These are phyloP conservation scores for Annulohypoxylon truncatum DNA, from an alignment of 2,329 filamentous ascomycete species.

Conservation along the genomic window DNA sequence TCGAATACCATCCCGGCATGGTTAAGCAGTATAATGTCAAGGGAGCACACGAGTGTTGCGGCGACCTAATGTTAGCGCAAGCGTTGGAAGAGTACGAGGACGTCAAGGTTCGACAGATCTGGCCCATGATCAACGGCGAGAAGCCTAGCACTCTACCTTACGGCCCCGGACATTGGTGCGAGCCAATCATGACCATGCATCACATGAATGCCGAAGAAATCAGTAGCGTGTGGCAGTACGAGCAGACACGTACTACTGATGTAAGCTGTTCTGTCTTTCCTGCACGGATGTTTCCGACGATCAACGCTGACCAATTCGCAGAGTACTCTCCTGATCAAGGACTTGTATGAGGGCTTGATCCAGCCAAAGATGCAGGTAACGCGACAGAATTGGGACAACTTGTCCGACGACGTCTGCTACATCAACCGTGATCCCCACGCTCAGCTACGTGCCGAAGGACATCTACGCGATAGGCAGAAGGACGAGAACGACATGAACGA, in stretches of 20 bases:
- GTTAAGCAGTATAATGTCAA: constrained; percentile 60
- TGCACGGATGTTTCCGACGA: background rate
- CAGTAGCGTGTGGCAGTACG: constrained; percentile 64
- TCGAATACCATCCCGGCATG: constrained; percentile 57
- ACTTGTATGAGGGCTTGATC: constrained; percentile 63
- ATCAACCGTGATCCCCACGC: constrained; percentile 53
- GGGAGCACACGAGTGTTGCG: constrained; percentile 60
- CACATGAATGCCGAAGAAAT: constrained; percentile 65
- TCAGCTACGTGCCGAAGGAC: constrained; percentile 50
- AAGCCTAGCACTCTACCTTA: constrained; percentile 64
- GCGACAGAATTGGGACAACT: constrained; percentile 65
- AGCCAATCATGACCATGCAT: constrained; percentile 68
- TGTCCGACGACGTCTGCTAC: constrained; percentile 61
- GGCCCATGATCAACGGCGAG: constrained; percentile 68
- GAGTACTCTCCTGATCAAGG: constrained; percentile 59
- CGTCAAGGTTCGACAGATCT: constrained; percentile 57
- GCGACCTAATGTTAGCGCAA: constrained; percentile 63
- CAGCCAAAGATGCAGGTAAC: constrained; percentile 55
- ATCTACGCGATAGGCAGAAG: constrained; percentile 52
- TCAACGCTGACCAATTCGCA: constrained; percentile 43
- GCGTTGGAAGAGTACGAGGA: constrained; percentile 59
- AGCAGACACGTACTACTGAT: constrained; percentile 59
- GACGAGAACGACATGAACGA: constrained; percentile 54
- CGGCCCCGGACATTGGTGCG: constrained; percentile 64
- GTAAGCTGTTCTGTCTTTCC: constrained; percentile 47